Conservation (phyloP, 176 grass and related monocot genomes). For the Avena eriantha region DNA sequence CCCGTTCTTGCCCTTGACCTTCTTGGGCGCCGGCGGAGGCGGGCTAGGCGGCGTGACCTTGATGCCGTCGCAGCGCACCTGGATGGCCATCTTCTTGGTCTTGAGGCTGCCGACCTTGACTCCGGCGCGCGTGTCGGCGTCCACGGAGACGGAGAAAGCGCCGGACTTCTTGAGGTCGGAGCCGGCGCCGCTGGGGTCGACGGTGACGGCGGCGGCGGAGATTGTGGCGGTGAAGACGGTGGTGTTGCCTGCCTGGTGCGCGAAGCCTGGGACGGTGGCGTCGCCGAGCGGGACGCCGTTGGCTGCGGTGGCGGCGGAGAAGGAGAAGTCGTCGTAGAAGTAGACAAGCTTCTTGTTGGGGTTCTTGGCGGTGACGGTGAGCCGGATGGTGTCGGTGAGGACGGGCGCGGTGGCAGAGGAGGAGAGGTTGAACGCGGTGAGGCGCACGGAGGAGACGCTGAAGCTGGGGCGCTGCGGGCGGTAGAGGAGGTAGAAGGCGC, state of each 20-base stretch:
- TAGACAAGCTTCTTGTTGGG: slow-evolving; percentile 91
- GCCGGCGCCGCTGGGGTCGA: slow-evolving; percentile 56
- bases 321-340: slow-evolving; percentile 73
- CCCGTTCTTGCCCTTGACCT: slow-evolving; percentile 57
- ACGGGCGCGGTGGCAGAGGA: slow-evolving; percentile 48
- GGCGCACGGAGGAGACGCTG: slow-evolving; percentile 60
- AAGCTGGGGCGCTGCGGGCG: slow-evolving; percentile 82
- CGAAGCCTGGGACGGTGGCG: slow-evolving; percentile 69
- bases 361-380: slow-evolving; percentile 65
- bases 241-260: slow-evolving; percentile 71
- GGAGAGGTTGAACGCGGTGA: slow-evolving; percentile 66
- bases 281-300: slow-evolving; percentile 59
- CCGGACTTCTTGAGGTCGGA: slow-evolving; percentile 69
- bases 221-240: slow-evolving; percentile 64
- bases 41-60: slow-evolving; percentile 43
- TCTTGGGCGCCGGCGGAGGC: slow-evolving; percentile 24
- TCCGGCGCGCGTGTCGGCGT: slow-evolving; percentile 81
- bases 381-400: slow-evolving; percentile 59
- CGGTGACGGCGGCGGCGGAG: slow-evolving; percentile 24
- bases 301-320: slow-evolving; percentile 52
- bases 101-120: slow-evolving; percentile 62
- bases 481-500: slow-evolving; percentile 85
- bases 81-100: slow-evolving; percentile 84
- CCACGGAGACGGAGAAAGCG: slow-evolving; percentile 50
- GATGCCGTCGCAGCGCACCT: slow-evolving; percentile 78